Evolutionary conservation across 2,329 filamentous ascomycete genomes (phyloP), one percentile per base, ranked within the genome.

Genomic region (Diaporthe amygdali): DNA sequence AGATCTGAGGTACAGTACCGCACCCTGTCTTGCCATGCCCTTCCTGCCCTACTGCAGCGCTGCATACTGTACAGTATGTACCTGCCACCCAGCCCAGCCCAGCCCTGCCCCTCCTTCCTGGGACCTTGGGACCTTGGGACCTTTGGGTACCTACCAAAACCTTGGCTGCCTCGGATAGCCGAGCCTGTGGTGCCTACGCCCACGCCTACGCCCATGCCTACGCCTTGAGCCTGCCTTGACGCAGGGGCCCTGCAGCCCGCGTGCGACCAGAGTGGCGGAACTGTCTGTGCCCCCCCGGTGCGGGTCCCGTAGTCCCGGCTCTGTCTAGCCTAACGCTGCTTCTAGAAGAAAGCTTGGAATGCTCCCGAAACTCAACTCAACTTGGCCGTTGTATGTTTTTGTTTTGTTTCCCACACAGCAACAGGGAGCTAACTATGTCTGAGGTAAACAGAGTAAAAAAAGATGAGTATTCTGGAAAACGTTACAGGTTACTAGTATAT

Each of bases 311-410:
- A 12, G 30, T 20, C 17, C 39, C 27, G 34, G 41, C 41, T 63
- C 25, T 34, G 59, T 49, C 59, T 25, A 22, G 44, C 30, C 59
- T 20, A 12, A 25, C n/a, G n/a, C 44, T 49, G 30, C 59, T 64
- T 64, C 59, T 64, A 64, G 59, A 64, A 64, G 59, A 37, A 46
- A 49, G 44, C 59, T 37, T 64, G 59, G 59, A 49, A 49, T 64
- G 59, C 44, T 49, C 44, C 59, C 59, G 59, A 49, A 64, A 64
- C 59, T 64, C 59, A 64, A 49, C 59, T 44, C 15, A 49, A 22
- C 41, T 20, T 49, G n/a, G 59, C 30, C 12, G 27, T 34, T 47
- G 22, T 63, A 47, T 47, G 32, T 63, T 12, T 41, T 34, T 0
- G 12, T 63, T 10, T 6, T 32, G 10, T 27, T 17, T 41, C 32